Base-by-base conservation (phyloP, 2,329 filamentous ascomycete genomes). In the Diplocarpon rosae region DNA sequence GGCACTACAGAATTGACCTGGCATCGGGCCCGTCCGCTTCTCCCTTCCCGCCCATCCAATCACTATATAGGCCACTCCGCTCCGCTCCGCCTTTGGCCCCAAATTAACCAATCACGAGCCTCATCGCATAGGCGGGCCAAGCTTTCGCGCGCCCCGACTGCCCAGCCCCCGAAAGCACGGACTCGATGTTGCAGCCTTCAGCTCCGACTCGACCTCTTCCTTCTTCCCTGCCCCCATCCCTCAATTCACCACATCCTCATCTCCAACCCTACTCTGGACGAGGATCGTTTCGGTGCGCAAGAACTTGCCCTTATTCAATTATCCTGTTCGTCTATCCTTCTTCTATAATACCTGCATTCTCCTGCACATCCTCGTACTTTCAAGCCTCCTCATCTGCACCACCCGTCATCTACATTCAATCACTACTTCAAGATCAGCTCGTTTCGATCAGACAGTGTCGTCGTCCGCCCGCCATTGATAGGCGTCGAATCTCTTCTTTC, bases 271-370 rank as follows among this genome's bases (percentile, higher is more conserved):
- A 20, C 34, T 32, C 48, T 41, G 45, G 46, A 52, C 27, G 50
- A 52, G 51, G 48, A 52, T 39, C 35, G 44, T 47, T 52, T 46
- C 45, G 37, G 46, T 46, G 24, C 41, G 42, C 39, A 47, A 44
- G 37, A 50, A 41, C 31, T 33, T 30, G 30, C 40, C 46, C 42
- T 42, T 46, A 44, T 45, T 52, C 55, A 54, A 59, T 57, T 50
- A 57, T 56, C 54, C 55, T 59, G 59, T 62, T 62, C 57, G 59
- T 62, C 54, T 42, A 56, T 55, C 50, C 57, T 51, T 52, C 56
- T 52, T 52, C 35, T 45, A 49, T 42, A 36, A 42, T 48, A 41
- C 52, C 20, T 24, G 20, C 46, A 41, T 50, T 47, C 56, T 46
- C 41, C 42, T 46, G 40, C 48, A 56, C 57, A 52, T 58, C 57